Conservation (phyloP, 768 basidiomycete species). For the Lentinula guzmanii region DNA sequence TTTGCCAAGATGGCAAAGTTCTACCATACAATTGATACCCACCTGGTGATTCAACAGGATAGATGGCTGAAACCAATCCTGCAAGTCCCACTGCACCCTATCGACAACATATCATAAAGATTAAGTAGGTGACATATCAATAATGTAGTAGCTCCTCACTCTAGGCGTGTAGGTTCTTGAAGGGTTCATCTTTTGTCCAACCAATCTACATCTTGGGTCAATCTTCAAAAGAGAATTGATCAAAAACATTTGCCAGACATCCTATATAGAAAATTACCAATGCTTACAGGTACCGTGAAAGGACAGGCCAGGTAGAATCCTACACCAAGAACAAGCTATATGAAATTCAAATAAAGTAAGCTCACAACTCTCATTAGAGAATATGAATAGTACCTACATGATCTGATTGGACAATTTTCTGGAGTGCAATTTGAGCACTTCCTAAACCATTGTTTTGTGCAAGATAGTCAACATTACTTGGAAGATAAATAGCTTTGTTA, state of each 20-base stretch:
- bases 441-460: conserved; percentile 55
- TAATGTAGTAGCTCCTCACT: conserved; percentile 22
- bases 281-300: conserved; percentile 52
- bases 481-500: conserved; percentile 57
- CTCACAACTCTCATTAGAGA: neutral
- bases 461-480: conserved; percentile 63
- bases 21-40: conserved; percentile 63
- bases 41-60: conserved; percentile 58
- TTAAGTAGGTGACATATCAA: neutral
- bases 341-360: neutral
- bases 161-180: conserved; percentile 61
- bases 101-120: neutral
- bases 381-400: conserved; percentile 30
- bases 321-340: conserved; percentile 53
- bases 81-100: conserved; percentile 70
- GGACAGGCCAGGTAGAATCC: conserved; percentile 64
- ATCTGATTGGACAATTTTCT: conserved; percentile 40
- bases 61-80: conserved; percentile 60
- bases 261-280: neutral
- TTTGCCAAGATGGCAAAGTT: conserved; percentile 60
- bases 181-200: conserved; percentile 74
- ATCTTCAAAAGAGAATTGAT: conserved; percentile 27
- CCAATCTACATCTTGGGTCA: conserved; percentile 50
- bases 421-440: conserved; percentile 34
- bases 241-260: neutral